Evolutionary conservation across 441 rosid genomes (phyloP).

Genomic region (Oxalis stricta): DNA sequence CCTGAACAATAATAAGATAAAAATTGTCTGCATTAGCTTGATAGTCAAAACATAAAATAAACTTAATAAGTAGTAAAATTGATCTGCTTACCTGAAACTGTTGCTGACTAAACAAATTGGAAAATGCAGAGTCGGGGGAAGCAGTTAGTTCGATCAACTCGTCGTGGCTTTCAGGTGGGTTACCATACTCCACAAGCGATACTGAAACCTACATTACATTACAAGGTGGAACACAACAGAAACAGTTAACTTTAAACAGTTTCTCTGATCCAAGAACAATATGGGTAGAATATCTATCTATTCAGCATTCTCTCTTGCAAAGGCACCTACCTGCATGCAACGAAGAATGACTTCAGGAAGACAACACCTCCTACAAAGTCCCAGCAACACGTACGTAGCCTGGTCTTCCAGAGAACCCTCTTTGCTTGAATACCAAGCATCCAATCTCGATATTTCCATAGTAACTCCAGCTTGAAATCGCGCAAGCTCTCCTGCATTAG

Average conservation of each 20-base stretch:
- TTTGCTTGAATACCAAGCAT: constrained; percentile 83
- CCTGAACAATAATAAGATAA: constrained; percentile 30
- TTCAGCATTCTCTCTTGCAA: neutral
- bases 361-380: constrained; percentile 93
- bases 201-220: constrained; percentile 51
- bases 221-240: no score
- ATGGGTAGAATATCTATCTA: neutral
- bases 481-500: constrained; percentile 74
- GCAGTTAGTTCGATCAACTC: constrained; percentile 76
- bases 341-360: constrained; percentile 87
- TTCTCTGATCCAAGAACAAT: neutral
- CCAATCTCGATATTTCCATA: constrained; percentile 87
- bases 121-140: constrained; percentile 51
- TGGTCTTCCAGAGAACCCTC: constrained; percentile 65
- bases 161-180: constrained; percentile 61
- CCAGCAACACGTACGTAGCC: constrained; percentile 66
- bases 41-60: no score
- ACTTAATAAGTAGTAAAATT: neutral
- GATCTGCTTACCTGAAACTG: constrained; percentile 57
- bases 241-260: neutral
- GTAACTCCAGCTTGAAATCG: constrained; percentile 89
- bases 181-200: constrained; percentile 54
- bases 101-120: constrained; percentile 78
- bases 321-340: constrained; percentile 60
- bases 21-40: constrained; percentile 1